A percentile compares a stretch with the other conserved stretches of the same genome.
Evolutionary conservation across 768 basidiomycete species (phyloP).

Genomic region (Termitomyces sp.): DNA sequence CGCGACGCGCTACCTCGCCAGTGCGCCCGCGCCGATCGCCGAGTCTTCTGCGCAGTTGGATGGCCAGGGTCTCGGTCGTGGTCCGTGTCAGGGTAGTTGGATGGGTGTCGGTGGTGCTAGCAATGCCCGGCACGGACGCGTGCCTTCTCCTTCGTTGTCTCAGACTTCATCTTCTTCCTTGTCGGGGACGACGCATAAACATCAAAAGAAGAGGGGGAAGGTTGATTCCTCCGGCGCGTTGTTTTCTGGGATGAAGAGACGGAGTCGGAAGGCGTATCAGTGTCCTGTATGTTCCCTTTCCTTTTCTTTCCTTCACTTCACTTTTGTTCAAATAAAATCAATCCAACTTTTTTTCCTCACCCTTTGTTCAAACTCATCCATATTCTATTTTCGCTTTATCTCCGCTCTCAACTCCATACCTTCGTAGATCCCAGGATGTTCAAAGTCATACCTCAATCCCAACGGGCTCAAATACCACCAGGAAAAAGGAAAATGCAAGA

Average conservation of each 20-base stretch:
- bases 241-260: constrained; percentile 5
- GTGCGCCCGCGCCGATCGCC: too few species aligned
- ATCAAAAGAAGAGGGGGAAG: constrained; percentile 2
- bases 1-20: constrained; percentile 3
- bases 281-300: constrained; percentile 36
- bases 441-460: constrained; percentile 60
- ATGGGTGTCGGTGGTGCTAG: background rate
- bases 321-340: too few species aligned
- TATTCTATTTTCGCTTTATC: background rate
- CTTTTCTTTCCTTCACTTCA: too few species aligned
- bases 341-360: too few species aligned
- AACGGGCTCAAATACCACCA: constrained; percentile 66
- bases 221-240: background rate
- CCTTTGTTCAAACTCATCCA: background rate
- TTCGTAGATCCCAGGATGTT: constrained; percentile 38
- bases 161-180: background rate
- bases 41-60: background rate
- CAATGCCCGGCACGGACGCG: background rate
- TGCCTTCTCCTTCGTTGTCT: background rate
- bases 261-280: constrained; percentile 39
- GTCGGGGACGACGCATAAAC: background rate
- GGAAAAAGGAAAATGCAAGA: constrained; percentile 58
- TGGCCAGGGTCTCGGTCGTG: background rate
- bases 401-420: too few species aligned
- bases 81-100: background rate